Base-by-base conservation (phyloP, 2,329 filamentous ascomycete species). In the Thielaviopsis ethacetica region DNA sequence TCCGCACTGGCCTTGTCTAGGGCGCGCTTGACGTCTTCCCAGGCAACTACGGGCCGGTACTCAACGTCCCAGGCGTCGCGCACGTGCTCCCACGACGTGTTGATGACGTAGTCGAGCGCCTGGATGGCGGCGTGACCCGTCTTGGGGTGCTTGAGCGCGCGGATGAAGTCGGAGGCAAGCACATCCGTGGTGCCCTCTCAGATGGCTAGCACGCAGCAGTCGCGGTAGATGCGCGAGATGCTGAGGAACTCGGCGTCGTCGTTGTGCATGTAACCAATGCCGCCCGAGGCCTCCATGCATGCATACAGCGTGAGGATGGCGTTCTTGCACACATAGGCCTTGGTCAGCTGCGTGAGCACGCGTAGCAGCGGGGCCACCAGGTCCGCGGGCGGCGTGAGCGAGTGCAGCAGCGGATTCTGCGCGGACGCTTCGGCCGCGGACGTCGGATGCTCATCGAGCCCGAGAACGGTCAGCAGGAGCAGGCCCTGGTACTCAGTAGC, bases 141-240 rank as follows among this genome's bases (percentile, higher is more conserved):
- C 24, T 67, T 67, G 0, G 72, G 67, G 38, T 78, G 74, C 62
- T 76, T 77, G 50, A 80, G 60, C 0, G 75, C 73, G 21, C 75
- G 67, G 15, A 78, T 62, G 17, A 76, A 71, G 61, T 78, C 77
- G 1, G 72, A 73, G 4, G 80, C 80, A 59, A 89, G 73, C 5
- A 89, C 82, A 64, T 87, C 84, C 0, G 84, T 86, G 0, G 85
- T 88, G 0, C 85, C 83, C 68, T 86, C 84, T 82, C 83, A 86
- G 54, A 88, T 87, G 15, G 79, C 76, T 56, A 80, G 70, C 2
- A 87, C 84, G 7, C 71, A 73, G 1, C 76, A 79, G 64, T 88
- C 85, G 7, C 86, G 77, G 64, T 82, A 81, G 0, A 88, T 71
- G 6, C 83, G 76, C 0, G 84, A 77, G 3, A 88, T 71, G 65